These are phyloP conservation scores for Didymella keratinophila DNA, from an alignment of 2,329 filamentous ascomycete species.

Conservation along the genomic window DNA sequence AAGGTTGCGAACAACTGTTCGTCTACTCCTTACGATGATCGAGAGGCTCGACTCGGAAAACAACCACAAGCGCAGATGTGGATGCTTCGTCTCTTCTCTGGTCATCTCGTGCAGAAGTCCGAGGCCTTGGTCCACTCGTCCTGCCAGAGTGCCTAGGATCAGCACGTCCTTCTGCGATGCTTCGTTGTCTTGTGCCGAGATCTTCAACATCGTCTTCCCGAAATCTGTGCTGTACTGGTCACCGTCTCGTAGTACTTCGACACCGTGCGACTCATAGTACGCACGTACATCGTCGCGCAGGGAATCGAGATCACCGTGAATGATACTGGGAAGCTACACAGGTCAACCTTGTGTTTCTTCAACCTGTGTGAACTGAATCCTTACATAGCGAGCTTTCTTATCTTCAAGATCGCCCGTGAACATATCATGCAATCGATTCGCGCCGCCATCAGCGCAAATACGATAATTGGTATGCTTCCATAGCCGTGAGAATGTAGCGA, in stretches of 20 bases:
- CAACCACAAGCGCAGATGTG: conserved; percentile 70
- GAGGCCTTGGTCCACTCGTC: conserved; percentile 90
- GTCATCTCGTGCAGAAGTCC: conserved; percentile 88
- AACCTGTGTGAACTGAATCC: conserved; percentile 10
- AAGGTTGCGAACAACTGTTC: conserved; percentile 72
- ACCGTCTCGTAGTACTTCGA: conserved; percentile 72
- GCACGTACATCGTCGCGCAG: conserved; percentile 66
- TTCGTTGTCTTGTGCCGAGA: conserved; percentile 55
- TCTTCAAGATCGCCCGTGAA: conserved; percentile 42
- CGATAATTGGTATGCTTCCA: conserved; percentile 66
- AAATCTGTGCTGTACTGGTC: conserved; percentile 94
- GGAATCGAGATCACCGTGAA: conserved; percentile 93
- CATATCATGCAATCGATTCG: conserved; percentile 74
- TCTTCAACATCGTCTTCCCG: conserved; percentile 74
- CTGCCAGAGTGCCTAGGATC: conserved; percentile 83
- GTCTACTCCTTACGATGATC: conserved; percentile 76
- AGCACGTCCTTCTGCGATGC: conserved; percentile 67
- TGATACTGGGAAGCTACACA: conserved; percentile 60
- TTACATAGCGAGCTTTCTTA: conserved; percentile 43
- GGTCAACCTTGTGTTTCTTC: conserved; percentile 17
- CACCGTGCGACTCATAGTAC: conserved; percentile 70
- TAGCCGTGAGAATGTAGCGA: conserved; percentile 58
- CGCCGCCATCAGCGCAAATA: conserved; percentile 90
- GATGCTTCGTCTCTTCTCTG: conserved; percentile 56
- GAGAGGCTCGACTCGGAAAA: conserved; percentile 83